These are phyloP conservation scores for Gossypium anomalum DNA, from an alignment of 345 rosid genomes.

Conservation along the genomic window DNA sequence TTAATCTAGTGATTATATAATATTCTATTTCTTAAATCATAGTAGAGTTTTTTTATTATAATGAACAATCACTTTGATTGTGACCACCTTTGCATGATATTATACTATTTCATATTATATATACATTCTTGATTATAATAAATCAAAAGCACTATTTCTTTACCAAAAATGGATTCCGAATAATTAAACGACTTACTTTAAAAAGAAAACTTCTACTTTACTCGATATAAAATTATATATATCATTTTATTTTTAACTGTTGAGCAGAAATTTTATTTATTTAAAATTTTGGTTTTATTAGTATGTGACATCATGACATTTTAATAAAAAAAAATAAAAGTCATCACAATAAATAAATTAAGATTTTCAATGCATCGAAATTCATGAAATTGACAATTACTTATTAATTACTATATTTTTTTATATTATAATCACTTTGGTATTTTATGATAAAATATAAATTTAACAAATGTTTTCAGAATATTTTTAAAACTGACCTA, in stretches of 20 bases:
- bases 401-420: no score
- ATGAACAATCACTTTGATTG: constrained; percentile 9
- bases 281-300: no score
- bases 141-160: not conserved
- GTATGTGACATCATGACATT: no score
- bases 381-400: no score
- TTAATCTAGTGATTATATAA: not conserved
- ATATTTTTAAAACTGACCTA: no score
- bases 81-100: not conserved
- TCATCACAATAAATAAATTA: no score
- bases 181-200: constrained; percentile 9
- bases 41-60: not conserved
- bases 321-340: no score
- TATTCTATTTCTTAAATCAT: not conserved
- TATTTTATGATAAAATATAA: no score
- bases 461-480: no score
- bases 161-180: not conserved
- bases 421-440: no score
- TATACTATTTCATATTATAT: not conserved
- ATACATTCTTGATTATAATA: not conserved
- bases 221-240: not conserved
- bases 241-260: not conserved
- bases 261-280: not conserved
- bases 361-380: no score
- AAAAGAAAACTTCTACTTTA: not conserved